Percentiles rank a stretch among this genome's conserved stretches.
Conservation (phyloP, 2,329 filamentous ascomycete genomes). For the Clonostachys byssicola region DNA sequence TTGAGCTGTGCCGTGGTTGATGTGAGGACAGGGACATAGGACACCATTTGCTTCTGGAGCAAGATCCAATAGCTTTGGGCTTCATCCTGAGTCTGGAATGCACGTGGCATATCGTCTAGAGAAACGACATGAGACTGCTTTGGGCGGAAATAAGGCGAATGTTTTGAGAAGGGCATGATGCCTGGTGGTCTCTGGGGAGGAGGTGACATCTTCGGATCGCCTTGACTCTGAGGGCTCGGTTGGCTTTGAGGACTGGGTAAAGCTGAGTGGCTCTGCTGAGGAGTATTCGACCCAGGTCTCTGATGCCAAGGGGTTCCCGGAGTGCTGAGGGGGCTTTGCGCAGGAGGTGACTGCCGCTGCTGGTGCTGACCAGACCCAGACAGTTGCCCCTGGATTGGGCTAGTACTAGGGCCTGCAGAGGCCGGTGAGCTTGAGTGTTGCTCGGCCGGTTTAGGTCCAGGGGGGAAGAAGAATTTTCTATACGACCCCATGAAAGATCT, state of each 20-base stretch:
- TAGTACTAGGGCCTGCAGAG: conserved; percentile 13
- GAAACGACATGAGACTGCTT: conserved; percentile 19
- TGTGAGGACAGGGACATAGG: conserved; percentile 26
- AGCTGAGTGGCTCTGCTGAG: conserved; percentile 7
- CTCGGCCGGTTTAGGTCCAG: conserved; percentile 4
- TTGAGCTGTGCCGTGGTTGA: conserved; percentile 20
- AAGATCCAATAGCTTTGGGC: conserved; percentile 30
- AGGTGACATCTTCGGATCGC: conserved; percentile 4
- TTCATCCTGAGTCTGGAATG: conserved; percentile 24
- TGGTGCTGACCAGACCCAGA: background rate
- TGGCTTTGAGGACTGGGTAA: conserved; percentile 5
- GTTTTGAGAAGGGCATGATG: conserved; percentile 28
- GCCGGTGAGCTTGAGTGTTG: background rate
- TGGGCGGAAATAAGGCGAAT: conserved; percentile 28
- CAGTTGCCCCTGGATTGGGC: background rate
- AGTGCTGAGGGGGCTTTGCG: conserved; percentile 21
- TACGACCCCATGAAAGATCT: conserved; percentile 32
- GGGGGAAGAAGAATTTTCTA: conserved; percentile 23
- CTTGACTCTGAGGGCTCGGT: conserved; percentile 6
- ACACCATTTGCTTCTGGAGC: conserved; percentile 28
- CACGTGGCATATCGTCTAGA: conserved; percentile 22
- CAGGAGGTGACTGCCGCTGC: conserved; percentile 20
- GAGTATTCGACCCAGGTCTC: conserved; percentile 1
- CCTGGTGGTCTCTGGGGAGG: conserved; percentile 14
- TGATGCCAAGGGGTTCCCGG: no score